Evolutionary conservation across 129 eudicot species (phyloP).

Genomic region (Daucus carota): DH1_v3.0 NC_030389.2:7125501-7126000

Average conservation of each 20-base stretch:
- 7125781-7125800: no score
- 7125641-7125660: not conserved
- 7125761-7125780: no score
- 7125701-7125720: not conserved
- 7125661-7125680: not conserved
- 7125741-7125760: not conserved
- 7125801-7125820: not conserved
- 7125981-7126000: no score
- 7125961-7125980: no score
- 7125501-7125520: not conserved
- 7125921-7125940: no score
- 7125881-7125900: no score
- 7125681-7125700: not conserved
- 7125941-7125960: no score
- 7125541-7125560: not conserved
- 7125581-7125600: no score
- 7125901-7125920: no score
- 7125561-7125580: not conserved
- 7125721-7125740: not conserved
- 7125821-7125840: no score
- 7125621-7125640: not conserved
- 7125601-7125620: no score
- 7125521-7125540: not conserved
- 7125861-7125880: no score
- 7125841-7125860: not conserved